These are phyloP conservation scores for Tolypocladium ophioglossoides DNA, from an alignment of 2,329 filamentous ascomycete genomes.

Conservation along the genomic window DNA sequence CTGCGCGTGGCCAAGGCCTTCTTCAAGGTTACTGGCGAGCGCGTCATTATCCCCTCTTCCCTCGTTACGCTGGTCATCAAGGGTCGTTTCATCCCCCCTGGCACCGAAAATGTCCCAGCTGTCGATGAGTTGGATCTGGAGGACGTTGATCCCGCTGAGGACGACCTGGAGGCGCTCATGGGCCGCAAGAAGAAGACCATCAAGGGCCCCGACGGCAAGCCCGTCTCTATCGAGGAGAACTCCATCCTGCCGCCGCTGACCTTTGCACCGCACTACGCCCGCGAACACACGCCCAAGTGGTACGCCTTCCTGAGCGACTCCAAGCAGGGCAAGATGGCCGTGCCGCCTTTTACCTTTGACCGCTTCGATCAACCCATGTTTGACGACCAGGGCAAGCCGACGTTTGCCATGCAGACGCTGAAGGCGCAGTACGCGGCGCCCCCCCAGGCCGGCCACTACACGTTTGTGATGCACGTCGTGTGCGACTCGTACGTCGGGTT, in stretches of 20 bases:
- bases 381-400: constrained; percentile 69
- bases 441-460: constrained; percentile 84
- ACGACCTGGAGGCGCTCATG: constrained; percentile 76
- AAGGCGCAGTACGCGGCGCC: constrained; percentile 97
- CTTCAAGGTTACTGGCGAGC: constrained; percentile 97
- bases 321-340: constrained; percentile 91
- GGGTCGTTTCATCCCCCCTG: constrained; percentile 84
- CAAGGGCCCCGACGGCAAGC: constrained; percentile 50
- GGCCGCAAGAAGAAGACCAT: constrained; percentile 62
- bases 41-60: constrained; percentile 81
- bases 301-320: constrained; percentile 89
- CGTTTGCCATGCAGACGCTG: constrained; percentile 88
- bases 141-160: constrained; percentile 86
- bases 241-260: constrained; percentile 73
- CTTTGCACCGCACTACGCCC: constrained; percentile 80
- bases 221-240: constrained; percentile 46
- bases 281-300: constrained; percentile 85
- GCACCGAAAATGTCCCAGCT: constrained; percentile 61
- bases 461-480: constrained; percentile 85
- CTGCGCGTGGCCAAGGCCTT: constrained; percentile 85
- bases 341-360: constrained; percentile 91
- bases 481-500: constrained; percentile 95
- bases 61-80: constrained; percentile 93
- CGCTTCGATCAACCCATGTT: constrained; percentile 86
- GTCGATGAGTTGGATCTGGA: constrained; percentile 73